phyloP scores from a whole-genome alignment of 1,139 yeast species.

The Sugiyamaella pinicola region DNA sequence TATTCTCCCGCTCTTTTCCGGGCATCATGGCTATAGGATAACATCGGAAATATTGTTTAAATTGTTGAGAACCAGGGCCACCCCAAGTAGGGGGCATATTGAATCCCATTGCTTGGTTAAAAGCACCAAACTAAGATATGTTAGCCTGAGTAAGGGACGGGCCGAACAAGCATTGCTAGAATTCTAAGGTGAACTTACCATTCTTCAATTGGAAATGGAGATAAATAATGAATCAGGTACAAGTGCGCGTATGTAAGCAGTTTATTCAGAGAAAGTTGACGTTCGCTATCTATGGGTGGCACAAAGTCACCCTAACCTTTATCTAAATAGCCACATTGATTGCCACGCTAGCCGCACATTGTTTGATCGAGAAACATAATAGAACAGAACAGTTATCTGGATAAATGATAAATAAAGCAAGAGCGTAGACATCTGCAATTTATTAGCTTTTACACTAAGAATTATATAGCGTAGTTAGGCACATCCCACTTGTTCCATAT shows the following conservation, averaged over 20 bases:
- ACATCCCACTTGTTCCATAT: no score
- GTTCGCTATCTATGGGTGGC: background rate
- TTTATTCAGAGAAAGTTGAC: no score
- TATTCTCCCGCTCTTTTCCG: conserved; percentile 71
- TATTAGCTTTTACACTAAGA: no score
- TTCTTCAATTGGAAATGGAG: background rate
- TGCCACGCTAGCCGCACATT: background rate
- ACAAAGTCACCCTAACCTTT: background rate
- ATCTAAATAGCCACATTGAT: background rate
- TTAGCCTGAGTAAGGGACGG: background rate
- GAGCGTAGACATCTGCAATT: no score
- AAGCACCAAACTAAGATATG: conserved; percentile 8
- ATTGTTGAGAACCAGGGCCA: conserved; percentile 37
- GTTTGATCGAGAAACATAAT: no score
- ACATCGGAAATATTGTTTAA: conserved; percentile 86
- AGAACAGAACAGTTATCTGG: no score
- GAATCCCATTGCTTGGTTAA: conserved; percentile 13
- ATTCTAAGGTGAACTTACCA: background rate
- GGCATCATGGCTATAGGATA: conserved; percentile 94
- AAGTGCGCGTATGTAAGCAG: background rate
- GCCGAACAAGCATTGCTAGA: background rate
- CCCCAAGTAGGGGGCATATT: conserved; percentile 18
- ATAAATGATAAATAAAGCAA: no score
- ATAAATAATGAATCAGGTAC: background rate
- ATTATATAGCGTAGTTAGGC: no score